Conservation (phyloP, 208 protist genomes). For the Naegleria gruberi region DNA sequence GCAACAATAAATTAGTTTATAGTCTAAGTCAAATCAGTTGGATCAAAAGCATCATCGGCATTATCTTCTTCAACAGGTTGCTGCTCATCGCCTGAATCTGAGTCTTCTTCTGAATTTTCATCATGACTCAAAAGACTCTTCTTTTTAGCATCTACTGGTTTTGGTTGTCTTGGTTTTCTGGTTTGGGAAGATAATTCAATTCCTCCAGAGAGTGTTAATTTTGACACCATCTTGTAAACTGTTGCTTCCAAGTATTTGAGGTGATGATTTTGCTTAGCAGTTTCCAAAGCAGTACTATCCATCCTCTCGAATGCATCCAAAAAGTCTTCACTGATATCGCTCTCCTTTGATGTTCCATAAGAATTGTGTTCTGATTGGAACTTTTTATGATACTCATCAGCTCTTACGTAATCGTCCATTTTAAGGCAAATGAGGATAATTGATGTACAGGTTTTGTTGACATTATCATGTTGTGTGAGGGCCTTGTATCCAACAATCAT, state of each 20-base stretch:
- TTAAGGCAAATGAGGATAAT: not conserved
- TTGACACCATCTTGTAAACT: not conserved
- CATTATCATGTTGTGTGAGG: not conserved
- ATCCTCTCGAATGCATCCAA: not conserved
- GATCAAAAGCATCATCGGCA: not conserved
- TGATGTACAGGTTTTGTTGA: not conserved
- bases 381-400: not conserved
- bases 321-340: not conserved
- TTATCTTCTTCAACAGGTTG: not conserved
- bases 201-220: not conserved
- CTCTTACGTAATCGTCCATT: not conserved
- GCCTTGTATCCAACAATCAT: not conserved
- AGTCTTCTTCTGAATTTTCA: not conserved
- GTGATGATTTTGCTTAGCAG: not conserved
- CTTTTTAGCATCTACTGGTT: not conserved
- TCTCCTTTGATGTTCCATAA: not conserved
- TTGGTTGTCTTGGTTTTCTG: not conserved
- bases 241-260: not conserved
- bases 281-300: not conserved
- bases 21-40: not conserved
- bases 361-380: not conserved
- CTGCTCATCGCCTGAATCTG: not conserved
- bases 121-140: not conserved
- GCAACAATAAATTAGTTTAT: too few species aligned
- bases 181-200: not conserved